These are phyloP conservation scores for Endocarpon pusillum DNA, from an alignment of 495 filamentous ascomycete species.

Conservation along the genomic window DNA sequence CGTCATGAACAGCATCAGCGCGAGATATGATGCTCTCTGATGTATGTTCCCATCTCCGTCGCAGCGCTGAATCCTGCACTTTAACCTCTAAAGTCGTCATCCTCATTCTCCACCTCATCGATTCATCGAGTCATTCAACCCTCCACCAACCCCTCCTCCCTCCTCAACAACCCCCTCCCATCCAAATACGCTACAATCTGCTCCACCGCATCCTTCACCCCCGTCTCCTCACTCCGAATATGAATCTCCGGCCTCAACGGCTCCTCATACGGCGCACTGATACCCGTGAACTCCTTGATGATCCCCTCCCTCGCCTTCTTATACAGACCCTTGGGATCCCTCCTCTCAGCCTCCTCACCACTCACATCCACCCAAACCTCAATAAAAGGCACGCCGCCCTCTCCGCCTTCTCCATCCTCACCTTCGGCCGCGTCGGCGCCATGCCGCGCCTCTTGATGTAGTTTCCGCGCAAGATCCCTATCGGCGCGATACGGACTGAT, in stretches of 20 bases:
- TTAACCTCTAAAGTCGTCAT: too few species aligned
- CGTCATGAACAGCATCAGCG: too few species aligned
- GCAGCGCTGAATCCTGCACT: too few species aligned
- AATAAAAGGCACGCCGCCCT: constrained; percentile 61
- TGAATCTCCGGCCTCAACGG: constrained; percentile 74
- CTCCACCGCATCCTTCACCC: constrained; percentile 68
- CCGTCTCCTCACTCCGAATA: constrained; percentile 57
- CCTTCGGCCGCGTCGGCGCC: too few species aligned
- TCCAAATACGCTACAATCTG: constrained; percentile 71
- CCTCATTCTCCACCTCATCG: too few species aligned
- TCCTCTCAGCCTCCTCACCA: constrained; percentile 75
- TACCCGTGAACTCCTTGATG: constrained; percentile 95
- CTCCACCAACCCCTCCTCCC: constrained; percentile 20
- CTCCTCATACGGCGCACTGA: constrained; percentile 80
- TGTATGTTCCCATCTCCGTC: too few species aligned
- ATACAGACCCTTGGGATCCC: constrained; percentile 94
- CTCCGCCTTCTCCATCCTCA: constrained; percentile 24
- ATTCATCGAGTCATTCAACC: too few species aligned
- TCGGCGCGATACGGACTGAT: constrained; percentile 89
- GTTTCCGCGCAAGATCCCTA: constrained; percentile 57
- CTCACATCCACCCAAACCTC: constrained; percentile 85
- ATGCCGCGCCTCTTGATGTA: constrained; percentile 46
- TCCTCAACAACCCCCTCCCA: constrained; percentile 39
- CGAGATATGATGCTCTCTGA: too few species aligned
- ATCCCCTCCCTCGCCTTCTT: constrained; percentile 86